Evolutionary conservation across 202 grass and related monocot species (phyloP).

Genomic region (Carex arenaria): DNA sequence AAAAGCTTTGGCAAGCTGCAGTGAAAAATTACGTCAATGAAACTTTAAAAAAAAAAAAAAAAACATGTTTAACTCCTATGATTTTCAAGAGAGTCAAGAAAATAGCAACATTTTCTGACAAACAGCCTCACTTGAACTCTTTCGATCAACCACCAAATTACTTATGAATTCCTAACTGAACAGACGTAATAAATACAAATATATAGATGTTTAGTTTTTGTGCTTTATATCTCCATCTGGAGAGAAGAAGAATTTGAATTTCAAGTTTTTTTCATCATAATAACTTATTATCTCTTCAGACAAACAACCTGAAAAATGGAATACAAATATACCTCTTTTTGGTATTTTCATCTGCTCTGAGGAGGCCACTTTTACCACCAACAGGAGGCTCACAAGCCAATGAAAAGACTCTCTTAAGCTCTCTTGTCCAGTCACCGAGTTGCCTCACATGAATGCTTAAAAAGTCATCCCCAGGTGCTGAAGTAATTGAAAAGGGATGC

Average conservation of each 20-base stretch:
- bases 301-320: not conserved
- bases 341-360: slow-evolving; percentile 81
- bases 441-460: slow-evolving; percentile 93
- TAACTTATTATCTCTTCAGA: not conserved
- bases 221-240: not conserved
- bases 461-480: slow-evolving; percentile 86
- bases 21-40: slow-evolving; percentile 16
- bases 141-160: not conserved
- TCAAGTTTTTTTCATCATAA: not conserved
- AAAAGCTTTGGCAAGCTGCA: slow-evolving; percentile 83
- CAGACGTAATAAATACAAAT: not conserved
- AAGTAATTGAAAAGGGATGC: slow-evolving; percentile 99
- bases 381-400: slow-evolving; percentile 76
- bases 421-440: slow-evolving; percentile 90
- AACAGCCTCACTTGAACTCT: not conserved
- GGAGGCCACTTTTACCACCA: slow-evolving; percentile 80
- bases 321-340: slow-evolving; percentile 51
- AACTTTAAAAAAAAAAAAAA: slow-evolving; percentile 19
- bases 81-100: not conserved
- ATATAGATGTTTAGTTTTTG: not conserved
- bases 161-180: not conserved
- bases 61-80: slow-evolving; percentile 12
- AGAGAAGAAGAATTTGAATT: not conserved
- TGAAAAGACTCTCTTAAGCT: slow-evolving; percentile 79
- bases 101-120: not conserved